Evolutionary conservation across 2,329 filamentous ascomycete genomes (phyloP), one percentile per base, ranked within the genome.

Genomic region (Fusarium sp.): DNA sequence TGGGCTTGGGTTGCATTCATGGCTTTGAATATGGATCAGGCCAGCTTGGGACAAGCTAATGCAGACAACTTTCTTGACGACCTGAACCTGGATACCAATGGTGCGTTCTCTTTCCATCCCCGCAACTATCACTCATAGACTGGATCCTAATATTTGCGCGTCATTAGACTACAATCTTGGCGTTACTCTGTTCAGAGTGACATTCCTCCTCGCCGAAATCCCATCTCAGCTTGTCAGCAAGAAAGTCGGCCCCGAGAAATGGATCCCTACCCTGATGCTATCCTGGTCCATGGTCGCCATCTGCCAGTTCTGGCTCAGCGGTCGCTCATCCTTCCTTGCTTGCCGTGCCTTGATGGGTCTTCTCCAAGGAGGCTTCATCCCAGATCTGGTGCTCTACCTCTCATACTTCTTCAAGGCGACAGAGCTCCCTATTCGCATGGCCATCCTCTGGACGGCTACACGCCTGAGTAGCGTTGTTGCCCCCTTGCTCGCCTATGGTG

Each of bases 171-270:
- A 58, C 22, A 58, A 58, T 14, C 54, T 58, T 14, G 54, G 54
- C 2, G 33, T 37, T 10, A 58, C 54, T 2, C 75, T 83, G 14
- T 83, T 82, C 71, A 74, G 73, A 41, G 66, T 82, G 3, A 69
- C 75, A 1, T 83, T 83, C 50, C 76, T 83, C 9, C 68, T 72
- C 41, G 80, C 81, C 3, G 81, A 83, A 52, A 83, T 92, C 1
- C 91, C 90, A 0, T 91, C 89, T 0, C 90, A 92, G 76, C 82
- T 92, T 22, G 83, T 92, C 41, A 85, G 83, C 64, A 89, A 92
- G 77, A 89, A 85, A 85, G 80, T 89, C 62, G 90, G 87, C 0
- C 88, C 88, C 0, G 89, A 91, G 69, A 85, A 87, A 20, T 91
- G 89, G 89, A 91, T 92, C 57, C 90, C 90, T 0, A 80, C 87